These are phyloP conservation scores for Trametes cinnabarina DNA, from an alignment of 768 basidiomycete genomes.

Conservation along the genomic window DNA sequence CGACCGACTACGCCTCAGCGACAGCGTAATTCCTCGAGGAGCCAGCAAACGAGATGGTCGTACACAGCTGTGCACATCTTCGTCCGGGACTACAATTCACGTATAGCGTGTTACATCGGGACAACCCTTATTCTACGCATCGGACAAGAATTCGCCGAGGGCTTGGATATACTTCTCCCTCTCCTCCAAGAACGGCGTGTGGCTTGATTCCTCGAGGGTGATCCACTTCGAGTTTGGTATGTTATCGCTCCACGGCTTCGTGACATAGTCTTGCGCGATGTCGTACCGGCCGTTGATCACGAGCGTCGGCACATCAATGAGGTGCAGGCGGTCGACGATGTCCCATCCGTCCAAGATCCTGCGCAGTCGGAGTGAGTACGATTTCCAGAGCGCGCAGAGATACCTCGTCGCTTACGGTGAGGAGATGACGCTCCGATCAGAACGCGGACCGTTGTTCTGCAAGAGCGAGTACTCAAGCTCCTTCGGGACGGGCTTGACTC, in stretches of 20 bases:
- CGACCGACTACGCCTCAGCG: no score
- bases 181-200: slow-evolving; percentile 31
- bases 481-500: slow-evolving; percentile 42
- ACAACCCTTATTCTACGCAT: no score
- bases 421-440: slow-evolving; percentile 45
- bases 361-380: no score
- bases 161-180: slow-evolving; percentile 26
- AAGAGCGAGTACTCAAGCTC: slow-evolving; percentile 35
- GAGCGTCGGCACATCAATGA: slow-evolving; percentile 26
- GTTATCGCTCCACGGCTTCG: slow-evolving; percentile 23
- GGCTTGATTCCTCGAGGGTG: slow-evolving; percentile 29
- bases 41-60: no score
- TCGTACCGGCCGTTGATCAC: slow-evolving; percentile 31
- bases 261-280: slow-evolving; percentile 28
- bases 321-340: slow-evolving; percentile 26
- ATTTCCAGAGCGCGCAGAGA: neutral
- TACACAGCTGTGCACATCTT: no score
- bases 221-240: slow-evolving; percentile 30
- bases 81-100: no score
- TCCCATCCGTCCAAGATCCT: slow-evolving; percentile 28
- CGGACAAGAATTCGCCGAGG: slow-evolving; percentile 28
- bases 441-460: slow-evolving; percentile 29
- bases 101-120: no score
- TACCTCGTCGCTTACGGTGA: slow-evolving; percentile 14
- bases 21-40: no score